Base-by-base conservation (phyloP, 2,329 filamentous ascomycete genomes). In the Aciculosporium take region DNA sequence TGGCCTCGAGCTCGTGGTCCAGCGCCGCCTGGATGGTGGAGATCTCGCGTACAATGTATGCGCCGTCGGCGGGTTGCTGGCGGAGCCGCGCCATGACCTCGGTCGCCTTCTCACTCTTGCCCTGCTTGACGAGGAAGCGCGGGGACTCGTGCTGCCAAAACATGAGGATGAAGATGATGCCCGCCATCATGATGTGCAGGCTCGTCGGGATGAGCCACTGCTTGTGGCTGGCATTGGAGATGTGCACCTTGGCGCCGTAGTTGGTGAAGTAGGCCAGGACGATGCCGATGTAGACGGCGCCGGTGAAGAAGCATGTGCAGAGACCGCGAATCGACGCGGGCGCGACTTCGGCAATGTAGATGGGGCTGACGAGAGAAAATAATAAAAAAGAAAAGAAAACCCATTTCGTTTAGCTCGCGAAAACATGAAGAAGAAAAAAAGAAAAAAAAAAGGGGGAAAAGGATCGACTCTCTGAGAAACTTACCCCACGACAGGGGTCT, bases 201-300 rank as follows among this genome's bases (percentile, higher is more conserved):
- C 76, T 78, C 32, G 81, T 85, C 0, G 84, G 83, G 0, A 85
- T 72, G 33, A 81, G 68, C 72, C 72, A 76, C 47, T 69, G 66
- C 41, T 64, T 63, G 43, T 65, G 60, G 2, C 62, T 65, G n/a
- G 56, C 50, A 37, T 66, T 62, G 20, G 61, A 57, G 18, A 77
- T 60, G 54, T 75, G 62, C 33, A 75, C 41, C 43, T 67, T 57
- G 41, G 62, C 66, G 44, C 77, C 77, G 54, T 79, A 81, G 57
- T 79, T 82, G 45, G 80, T 75, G 52, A 86, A 88, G 62, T 87
- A 89, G 7, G 80, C 81, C 13, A 88, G 67, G 51, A 88, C 81
- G 46, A 87, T 84, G 20, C 82, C 84, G 40, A 84, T 60, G 53
- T 88, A 88, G 18, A 88, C 83, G 38, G 62, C 61, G 3, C 64